A percentile compares a stretch with the other conserved stretches of the same genome.
Evolutionary conservation across 768 basidiomycete species (phyloP).

Genomic region (Tephrocybe sp.): DNA sequence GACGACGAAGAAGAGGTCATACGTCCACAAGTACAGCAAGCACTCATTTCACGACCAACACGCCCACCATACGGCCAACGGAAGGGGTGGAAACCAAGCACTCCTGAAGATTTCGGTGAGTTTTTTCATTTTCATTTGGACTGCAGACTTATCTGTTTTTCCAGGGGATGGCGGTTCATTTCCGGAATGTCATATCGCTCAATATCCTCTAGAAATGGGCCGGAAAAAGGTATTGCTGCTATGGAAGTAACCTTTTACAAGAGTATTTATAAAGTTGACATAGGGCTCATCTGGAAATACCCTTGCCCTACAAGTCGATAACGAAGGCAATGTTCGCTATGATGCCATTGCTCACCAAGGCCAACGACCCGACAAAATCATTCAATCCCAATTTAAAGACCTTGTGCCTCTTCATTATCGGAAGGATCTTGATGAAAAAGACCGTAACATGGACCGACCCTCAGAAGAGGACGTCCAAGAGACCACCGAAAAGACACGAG

Average conservation of each 20-base stretch:
- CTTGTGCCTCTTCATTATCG: conserved; percentile 90
- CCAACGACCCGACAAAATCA: conserved; percentile 77
- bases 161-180: conserved; percentile 82
- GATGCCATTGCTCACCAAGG: conserved; percentile 97
- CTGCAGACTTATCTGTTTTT: background rate
- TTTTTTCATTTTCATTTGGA: conserved; percentile 8
- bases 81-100: conserved; percentile 79
- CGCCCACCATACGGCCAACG: conserved; percentile 88
- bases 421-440: conserved; percentile 78
- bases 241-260: background rate
- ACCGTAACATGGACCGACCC: conserved; percentile 83
- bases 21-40: conserved; percentile 28
- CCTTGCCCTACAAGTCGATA: conserved; percentile 93
- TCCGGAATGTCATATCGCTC: conserved; percentile 95
- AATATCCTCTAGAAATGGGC: conserved; percentile 95
- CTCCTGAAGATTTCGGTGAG: conserved; percentile 82
- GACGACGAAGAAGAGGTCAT: conserved; percentile 63
- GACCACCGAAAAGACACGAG: conserved; percentile 89
- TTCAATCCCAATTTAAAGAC: conserved; percentile 97
- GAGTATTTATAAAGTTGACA: conserved; percentile 2
- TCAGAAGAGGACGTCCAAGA: conserved; percentile 89
- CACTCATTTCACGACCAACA: conserved; percentile 46
- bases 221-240: conserved; percentile 75
- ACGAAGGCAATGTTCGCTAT: conserved; percentile 94
- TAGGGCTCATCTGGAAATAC: conserved; percentile 93